Base-by-base conservation (phyloP, 345 rosid species). In the Gossypium longicalyx region DNA sequence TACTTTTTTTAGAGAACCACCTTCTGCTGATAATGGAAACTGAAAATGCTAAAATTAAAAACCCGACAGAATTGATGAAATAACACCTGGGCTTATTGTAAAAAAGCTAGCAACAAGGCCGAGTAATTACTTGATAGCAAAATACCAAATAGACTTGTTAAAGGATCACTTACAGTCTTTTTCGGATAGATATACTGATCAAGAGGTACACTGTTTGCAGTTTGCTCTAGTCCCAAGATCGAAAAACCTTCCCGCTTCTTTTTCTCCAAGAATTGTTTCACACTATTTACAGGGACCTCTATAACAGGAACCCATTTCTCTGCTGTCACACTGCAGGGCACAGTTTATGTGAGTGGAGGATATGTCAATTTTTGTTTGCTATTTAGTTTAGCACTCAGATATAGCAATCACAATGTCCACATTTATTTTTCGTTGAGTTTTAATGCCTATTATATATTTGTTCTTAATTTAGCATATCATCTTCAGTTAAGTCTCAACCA, bases 301-400 rank as follows among this genome's bases (percentile, higher is more conserved):
- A 89, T 75, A 12, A 89, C 86, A 45, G 97, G 98, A 81, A 94
- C 93, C 98, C 98, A 94, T 83, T 89, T 92, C 84, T 94, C 98
- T 20, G 95, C 97, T 47, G 97, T 92, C 82, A 94, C 98, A 77
- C 98, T 91, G 85, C 63, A 86, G 58, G 84, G 75, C 12, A 60
- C 64, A 73, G 67, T 45, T n/a, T 51, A 66, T 12, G 63, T 27
- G 51, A 71, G 61, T 17, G 16, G 62, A 25, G 27, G 52, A 27
- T 47, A 27, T 8, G 48, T 49, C 57, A 68, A 68, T 34, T 34
- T 34, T 34, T 5, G 41, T 34, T 34, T 34, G 41, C 41, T 34
- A 34, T 34, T 34, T 34, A 34, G 7, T 63, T 44, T 19, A 45
- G 23, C 53, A 12, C 71, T 22, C 7, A 13, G 27, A 45, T 48